Conservation (phyloP, 2,329 filamentous ascomycete species). For the Polytolypa hystricis region DNA sequence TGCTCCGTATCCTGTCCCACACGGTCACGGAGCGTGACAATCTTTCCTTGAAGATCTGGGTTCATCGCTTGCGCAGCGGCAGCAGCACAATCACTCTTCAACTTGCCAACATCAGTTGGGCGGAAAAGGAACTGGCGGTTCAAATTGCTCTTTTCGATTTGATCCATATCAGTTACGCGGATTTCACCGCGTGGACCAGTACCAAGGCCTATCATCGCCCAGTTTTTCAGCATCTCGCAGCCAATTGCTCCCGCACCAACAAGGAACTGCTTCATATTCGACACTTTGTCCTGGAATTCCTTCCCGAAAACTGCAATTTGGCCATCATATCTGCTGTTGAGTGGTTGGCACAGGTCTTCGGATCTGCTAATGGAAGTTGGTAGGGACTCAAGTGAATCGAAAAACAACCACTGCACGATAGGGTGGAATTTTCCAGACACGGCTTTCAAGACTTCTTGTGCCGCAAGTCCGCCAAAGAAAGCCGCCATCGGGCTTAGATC, state of each 20-base stretch:
- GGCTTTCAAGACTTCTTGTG: slow-evolving; percentile 91
- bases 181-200: slow-evolving; percentile 83
- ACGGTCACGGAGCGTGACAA: slow-evolving; percentile 74
- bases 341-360: slow-evolving; percentile 78
- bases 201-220: slow-evolving; percentile 95
- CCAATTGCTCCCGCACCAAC: slow-evolving; percentile 95
- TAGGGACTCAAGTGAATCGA: slow-evolving; percentile 93
- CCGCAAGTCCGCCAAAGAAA: slow-evolving; percentile 85
- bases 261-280: slow-evolving; percentile 82
- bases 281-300: slow-evolving; percentile 87
- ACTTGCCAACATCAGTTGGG: slow-evolving; percentile 79
- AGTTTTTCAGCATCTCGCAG: slow-evolving; percentile 99
- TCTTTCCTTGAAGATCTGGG: slow-evolving; percentile 77
- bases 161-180: slow-evolving; percentile 92
- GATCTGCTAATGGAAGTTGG: slow-evolving; percentile 63
- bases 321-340: slow-evolving; percentile 81
- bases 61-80: slow-evolving; percentile 92
- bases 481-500: slow-evolving; percentile 88
- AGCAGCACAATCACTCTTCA: slow-evolving; percentile 94
- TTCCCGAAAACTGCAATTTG: slow-evolving; percentile 93
- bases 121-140: slow-evolving; percentile 97
- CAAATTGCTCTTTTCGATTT: slow-evolving; percentile 96
- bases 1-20: slow-evolving; percentile 88
- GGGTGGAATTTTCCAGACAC: slow-evolving; percentile 97
- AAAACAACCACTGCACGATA: slow-evolving; percentile 93